Evolutionary conservation across 345 rosid genomes (phyloP), one percentile per base, ranked within the genome.

Genomic region (Populus nigra): DNA sequence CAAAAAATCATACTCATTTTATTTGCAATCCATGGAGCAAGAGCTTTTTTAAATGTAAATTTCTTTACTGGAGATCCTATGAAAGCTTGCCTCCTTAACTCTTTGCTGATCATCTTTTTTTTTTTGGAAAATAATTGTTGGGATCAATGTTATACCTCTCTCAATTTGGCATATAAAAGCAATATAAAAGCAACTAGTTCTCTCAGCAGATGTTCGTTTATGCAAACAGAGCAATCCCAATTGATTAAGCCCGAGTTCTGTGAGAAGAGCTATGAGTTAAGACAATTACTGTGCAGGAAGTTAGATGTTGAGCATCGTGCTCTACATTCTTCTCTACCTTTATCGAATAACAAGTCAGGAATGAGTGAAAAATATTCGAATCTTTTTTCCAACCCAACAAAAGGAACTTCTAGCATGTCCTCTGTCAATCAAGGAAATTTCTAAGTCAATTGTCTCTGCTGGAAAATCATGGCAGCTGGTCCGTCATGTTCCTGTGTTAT

Each of bases 391-490:
- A 49, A 75, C 78, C 81, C 88, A 72, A 80, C 73, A 69, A 91
- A 85, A 85, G 91, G 92, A 82, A 49, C 75, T 76, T 85, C 83
- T 84, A 69, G 68, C 81, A 65, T 96, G 92, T 75, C 99, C 99
- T 76, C 75, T 88, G 76, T 92, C 92, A 86, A 77, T 96, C 20
- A 90, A 87, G 88, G 94, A 89, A 87, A 87, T 86, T 65, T 88
- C 90, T 71, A 88, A 87, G 78, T 89, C 98, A 49, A 89, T 94
- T 85, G 88, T 96, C 80, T 92, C 97, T 78, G 99, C 97, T 36
- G 99, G 99, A 75, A 96, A 96, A 85, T 96, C 99, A 38, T 84
- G 92, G 87, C 98, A 94, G 86, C 88, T 96, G 83, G 89, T 92
- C 72, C 88, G 86, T 57, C 97, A 90, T 82, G 81, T 89, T 80